Percentiles rank a stretch among this genome's conserved stretches.
phyloP scores from a whole-genome alignment of 306 rosid genomes.

The Cicer arietinum region DNA sequence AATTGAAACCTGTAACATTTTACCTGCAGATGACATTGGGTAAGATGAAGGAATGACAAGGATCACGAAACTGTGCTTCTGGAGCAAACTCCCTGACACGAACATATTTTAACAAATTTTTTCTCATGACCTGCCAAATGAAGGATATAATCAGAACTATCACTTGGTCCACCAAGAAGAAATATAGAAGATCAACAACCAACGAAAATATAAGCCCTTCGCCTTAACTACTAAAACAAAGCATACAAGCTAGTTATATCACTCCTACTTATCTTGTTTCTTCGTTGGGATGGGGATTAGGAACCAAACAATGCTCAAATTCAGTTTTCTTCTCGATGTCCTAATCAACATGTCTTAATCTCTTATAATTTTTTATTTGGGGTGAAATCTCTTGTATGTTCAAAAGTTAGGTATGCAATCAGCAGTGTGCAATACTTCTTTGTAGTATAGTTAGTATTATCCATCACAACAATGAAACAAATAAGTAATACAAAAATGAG shows the following conservation, averaged over 20 bases:
- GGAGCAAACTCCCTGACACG: conserved; percentile 91
- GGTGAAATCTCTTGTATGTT: background rate
- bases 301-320: conserved; percentile 4
- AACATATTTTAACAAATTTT: conserved; percentile 72
- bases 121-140: conserved; percentile 80
- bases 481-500: background rate
- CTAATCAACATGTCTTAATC: conserved; percentile 32
- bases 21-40: conserved; percentile 55
- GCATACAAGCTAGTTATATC: background rate
- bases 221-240: conserved; percentile 11
- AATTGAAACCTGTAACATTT: background rate
- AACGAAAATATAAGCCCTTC: conserved; percentile 9
- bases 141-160: conserved; percentile 44
- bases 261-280: conserved; percentile 17
- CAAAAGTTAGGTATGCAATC: conserved; percentile 3
- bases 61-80: conserved; percentile 76
- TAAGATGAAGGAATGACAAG: conserved; percentile 67
- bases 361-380: conserved; percentile 12
- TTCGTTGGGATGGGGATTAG: conserved; percentile 16
- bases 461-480: conserved; percentile 14
- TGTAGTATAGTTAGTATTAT: background rate
- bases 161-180: conserved; percentile 34
- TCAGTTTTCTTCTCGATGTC: conserved; percentile 28
- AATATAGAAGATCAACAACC: conserved; percentile 24
- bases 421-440: conserved; percentile 5